Evolutionary conservation across 495 filamentous ascomycete genomes (phyloP).

Genomic region (Hypoxylon fuscum): DNA sequence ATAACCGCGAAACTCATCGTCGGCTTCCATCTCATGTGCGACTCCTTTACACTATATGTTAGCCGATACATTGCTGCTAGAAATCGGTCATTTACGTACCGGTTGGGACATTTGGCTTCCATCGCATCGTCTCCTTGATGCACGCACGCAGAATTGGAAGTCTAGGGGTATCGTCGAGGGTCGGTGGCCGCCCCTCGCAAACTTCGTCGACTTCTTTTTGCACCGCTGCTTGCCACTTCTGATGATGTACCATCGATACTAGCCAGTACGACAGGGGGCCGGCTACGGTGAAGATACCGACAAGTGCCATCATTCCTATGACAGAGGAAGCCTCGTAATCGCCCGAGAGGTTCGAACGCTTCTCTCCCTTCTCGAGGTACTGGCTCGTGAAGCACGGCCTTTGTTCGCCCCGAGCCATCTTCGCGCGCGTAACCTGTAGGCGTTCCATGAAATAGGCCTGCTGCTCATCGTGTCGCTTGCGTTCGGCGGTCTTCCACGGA

Average conservation of each 20-base stretch:
- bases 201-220: slow-evolving; percentile 64
- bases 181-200: slow-evolving; percentile 54
- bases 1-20: slow-evolving; percentile 56
- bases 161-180: slow-evolving; percentile 50
- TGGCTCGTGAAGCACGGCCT: slow-evolving; percentile 49
- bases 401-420: slow-evolving; percentile 38
- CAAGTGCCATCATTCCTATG: slow-evolving; percentile 53
- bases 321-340: slow-evolving; percentile 53
- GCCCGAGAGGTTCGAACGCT: slow-evolving; percentile 48
- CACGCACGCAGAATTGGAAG: slow-evolving; percentile 61
- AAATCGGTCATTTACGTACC: slow-evolving; percentile 30
- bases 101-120: slow-evolving; percentile 61
- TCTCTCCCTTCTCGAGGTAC: slow-evolving; percentile 48
- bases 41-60: slow-evolving; percentile 43
- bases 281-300: slow-evolving; percentile 56
- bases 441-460: slow-evolving; percentile 52
- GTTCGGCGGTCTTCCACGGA: slow-evolving; percentile 54
- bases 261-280: slow-evolving; percentile 54
- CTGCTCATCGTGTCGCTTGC: slow-evolving; percentile 52
- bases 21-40: slow-evolving; percentile 56
- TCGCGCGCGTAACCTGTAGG: slow-evolving; percentile 33
- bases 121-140: slow-evolving; percentile 64
- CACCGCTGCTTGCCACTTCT: slow-evolving; percentile 50
- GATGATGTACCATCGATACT: slow-evolving; percentile 52
- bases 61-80: not conserved